phyloP scores from a whole-genome alignment of 306 rosid genomes.

The Canavalia gladiata region DNA sequence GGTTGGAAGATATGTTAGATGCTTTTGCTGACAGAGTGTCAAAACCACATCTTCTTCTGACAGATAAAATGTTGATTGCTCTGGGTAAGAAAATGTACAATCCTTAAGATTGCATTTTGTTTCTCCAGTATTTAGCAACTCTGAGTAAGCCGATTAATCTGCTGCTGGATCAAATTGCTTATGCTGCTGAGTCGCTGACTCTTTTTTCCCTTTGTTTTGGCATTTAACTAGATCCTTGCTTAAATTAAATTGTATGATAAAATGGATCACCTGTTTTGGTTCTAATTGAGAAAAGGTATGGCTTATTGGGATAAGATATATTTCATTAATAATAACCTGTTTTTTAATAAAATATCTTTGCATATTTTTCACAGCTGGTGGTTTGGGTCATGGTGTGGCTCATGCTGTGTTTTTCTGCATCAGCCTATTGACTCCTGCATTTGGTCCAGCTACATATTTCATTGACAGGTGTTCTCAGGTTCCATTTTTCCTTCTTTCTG shows the following conservation, averaged over 20 bases:
- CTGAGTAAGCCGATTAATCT: neutral
- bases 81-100: constrained; percentile 66
- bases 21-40: constrained; percentile 92
- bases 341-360: constrained; percentile 23
- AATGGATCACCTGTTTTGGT: constrained; percentile 40
- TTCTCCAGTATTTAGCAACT: neutral
- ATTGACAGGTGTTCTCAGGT: constrained; percentile 77
- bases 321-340: constrained; percentile 15
- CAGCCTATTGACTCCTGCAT: constrained; percentile 93
- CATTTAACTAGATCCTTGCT: constrained; percentile 4
- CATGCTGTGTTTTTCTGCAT: constrained; percentile 99
- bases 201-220: constrained; percentile 3
- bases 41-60: constrained; percentile 80
- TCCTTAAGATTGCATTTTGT: constrained; percentile 10
- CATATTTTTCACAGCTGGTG: constrained; percentile 78
- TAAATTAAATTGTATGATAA: constrained; percentile 10
- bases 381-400: constrained; percentile 94
- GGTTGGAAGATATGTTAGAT: constrained; percentile 81
- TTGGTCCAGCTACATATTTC: constrained; percentile 92
- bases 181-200: constrained; percentile 10
- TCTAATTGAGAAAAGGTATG: constrained; percentile 19
- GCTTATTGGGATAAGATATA: constrained; percentile 18
- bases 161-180: constrained; percentile 22
- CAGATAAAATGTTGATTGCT: constrained; percentile 96
- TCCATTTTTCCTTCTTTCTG: constrained; percentile 93